A percentile compares a stretch with the other conserved stretches of the same genome.
Conservation (phyloP, 257 asterid species). For the Primulina huaijiensis region DNA sequence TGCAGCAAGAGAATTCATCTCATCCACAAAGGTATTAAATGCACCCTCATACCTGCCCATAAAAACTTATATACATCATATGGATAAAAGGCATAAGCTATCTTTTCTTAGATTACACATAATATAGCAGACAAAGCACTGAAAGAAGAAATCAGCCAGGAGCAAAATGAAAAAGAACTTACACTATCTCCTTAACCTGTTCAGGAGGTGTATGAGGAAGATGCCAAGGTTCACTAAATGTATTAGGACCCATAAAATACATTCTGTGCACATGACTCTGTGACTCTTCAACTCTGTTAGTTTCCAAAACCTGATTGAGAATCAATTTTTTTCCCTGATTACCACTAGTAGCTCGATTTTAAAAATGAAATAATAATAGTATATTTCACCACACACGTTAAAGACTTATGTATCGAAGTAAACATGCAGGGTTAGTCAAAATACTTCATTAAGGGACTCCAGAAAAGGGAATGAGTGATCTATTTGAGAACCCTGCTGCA, state of each 20-base stretch:
- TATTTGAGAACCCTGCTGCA: slow-evolving; percentile 92
- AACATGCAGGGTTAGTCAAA: slow-evolving; percentile 13
- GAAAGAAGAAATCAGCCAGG: slow-evolving; percentile 16
- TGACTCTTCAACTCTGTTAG: slow-evolving; percentile 98
- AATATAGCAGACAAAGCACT: background rate
- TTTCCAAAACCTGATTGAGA: slow-evolving; percentile 82
- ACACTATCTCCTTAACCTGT: slow-evolving; percentile 91
- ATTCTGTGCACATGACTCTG: slow-evolving; percentile 97
- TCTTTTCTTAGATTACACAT: background rate
- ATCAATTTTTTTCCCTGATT: slow-evolving; percentile 16
- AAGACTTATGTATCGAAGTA: background rate
- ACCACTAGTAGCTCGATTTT: background rate
- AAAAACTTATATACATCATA: background rate
- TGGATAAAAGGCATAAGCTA: slow-evolving; percentile 5
- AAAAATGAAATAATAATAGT: slow-evolving; percentile 6
- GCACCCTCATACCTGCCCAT: slow-evolving; percentile 86
- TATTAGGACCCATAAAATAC: slow-evolving; percentile 91
- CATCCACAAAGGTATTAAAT: slow-evolving; percentile 87
- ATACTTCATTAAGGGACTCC: slow-evolving; percentile 96
- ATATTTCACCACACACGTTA: background rate
- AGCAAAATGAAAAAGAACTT: slow-evolving; percentile 34
- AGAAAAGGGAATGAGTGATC: slow-evolving; percentile 98
- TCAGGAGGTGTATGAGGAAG: slow-evolving; percentile 97
- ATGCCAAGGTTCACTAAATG: slow-evolving; percentile 97
- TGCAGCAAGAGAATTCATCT: slow-evolving; percentile 83